These are phyloP conservation scores for Inonotus obliquus DNA, from an alignment of 1,284 basidiomycete species.

Conservation along the genomic window DNA sequence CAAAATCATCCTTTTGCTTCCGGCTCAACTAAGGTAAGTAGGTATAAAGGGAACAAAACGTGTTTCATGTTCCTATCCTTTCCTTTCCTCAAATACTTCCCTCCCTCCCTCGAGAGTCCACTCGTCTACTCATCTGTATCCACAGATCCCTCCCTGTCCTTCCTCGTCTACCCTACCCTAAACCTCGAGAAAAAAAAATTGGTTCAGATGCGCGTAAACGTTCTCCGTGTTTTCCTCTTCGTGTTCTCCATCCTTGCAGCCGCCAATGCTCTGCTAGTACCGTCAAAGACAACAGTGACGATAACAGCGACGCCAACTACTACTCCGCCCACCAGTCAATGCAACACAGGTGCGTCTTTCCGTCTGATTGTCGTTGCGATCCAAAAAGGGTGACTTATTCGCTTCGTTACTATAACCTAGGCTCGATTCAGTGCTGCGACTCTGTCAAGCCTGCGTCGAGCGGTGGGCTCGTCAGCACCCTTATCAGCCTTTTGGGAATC, in stretches of 20 bases:
- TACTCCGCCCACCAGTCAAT: conserved; percentile 19
- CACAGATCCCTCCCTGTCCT: neutral
- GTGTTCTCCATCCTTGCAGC: conserved; percentile 22
- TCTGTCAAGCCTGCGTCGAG: conserved; percentile 22
- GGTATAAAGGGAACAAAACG: too few relatives aligned
- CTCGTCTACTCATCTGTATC: neutral
- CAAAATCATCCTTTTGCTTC: too few relatives aligned
- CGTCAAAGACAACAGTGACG: conserved; percentile 8
- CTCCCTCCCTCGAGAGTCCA: too few relatives aligned
- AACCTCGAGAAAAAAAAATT: neutral
- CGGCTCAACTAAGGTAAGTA: too few relatives aligned
- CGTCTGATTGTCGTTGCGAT: neutral
- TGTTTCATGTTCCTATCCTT: too few relatives aligned
- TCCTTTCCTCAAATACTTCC: too few relatives aligned
- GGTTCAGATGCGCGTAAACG: too few relatives aligned
- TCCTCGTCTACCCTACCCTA: neutral
- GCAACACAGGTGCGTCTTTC: conserved; percentile 26
- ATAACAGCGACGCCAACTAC: neutral
- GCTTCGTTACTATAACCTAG: neutral
- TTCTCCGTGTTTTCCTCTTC: conserved; percentile 20
- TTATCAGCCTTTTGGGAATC: conserved; percentile 23
- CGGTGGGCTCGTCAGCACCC: conserved; percentile 1
- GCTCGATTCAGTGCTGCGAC: conserved; percentile 29
- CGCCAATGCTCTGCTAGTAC: conserved; percentile 17
- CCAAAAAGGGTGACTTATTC: neutral